phyloP scores from a whole-genome alignment of 495 filamentous ascomycete species.

The Xylaria intraflava region DNA sequence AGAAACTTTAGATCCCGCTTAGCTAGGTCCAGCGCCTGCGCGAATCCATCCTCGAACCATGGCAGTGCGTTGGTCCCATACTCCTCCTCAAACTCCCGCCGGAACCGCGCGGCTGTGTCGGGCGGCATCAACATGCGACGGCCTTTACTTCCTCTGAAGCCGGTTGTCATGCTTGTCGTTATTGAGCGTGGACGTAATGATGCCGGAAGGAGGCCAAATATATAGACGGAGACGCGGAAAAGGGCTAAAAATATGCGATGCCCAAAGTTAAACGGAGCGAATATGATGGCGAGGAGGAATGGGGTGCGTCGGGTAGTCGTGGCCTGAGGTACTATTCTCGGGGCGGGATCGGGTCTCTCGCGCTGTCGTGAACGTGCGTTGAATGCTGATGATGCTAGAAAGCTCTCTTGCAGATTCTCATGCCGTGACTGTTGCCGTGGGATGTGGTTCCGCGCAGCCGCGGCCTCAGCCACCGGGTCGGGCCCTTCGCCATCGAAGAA shows the following conservation, averaged over 20 bases:
- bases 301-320: slow-evolving; percentile 60
- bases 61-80: slow-evolving; percentile 64
- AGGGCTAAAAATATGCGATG: slow-evolving; percentile 61
- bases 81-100: slow-evolving; percentile 89
- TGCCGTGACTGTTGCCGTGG: slow-evolving; percentile 52
- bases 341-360: slow-evolving; percentile 54
- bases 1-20: slow-evolving; percentile 90
- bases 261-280: slow-evolving; percentile 74
- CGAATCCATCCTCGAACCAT: slow-evolving; percentile 81
- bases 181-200: slow-evolving; percentile 58
- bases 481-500: slow-evolving; percentile 95
- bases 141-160: slow-evolving; percentile 58
- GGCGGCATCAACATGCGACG: slow-evolving; percentile 69
- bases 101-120: slow-evolving; percentile 82
- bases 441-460: slow-evolving; percentile 53
- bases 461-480: slow-evolving; percentile 72
- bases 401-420: slow-evolving; percentile 64
- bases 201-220: slow-evolving; percentile 49
- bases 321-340: slow-evolving; percentile 71
- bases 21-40: slow-evolving; percentile 78
- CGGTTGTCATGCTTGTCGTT: slow-evolving; percentile 42
- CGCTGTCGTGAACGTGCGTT: slow-evolving; percentile 25
- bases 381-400: slow-evolving; percentile 27
- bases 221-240: slow-evolving; percentile 69
- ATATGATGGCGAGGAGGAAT: slow-evolving; percentile 65